Evolutionary conservation across 192 early-diverging fungal genomes (phyloP).

Genomic region (Obelidium mucronatum): DNA sequence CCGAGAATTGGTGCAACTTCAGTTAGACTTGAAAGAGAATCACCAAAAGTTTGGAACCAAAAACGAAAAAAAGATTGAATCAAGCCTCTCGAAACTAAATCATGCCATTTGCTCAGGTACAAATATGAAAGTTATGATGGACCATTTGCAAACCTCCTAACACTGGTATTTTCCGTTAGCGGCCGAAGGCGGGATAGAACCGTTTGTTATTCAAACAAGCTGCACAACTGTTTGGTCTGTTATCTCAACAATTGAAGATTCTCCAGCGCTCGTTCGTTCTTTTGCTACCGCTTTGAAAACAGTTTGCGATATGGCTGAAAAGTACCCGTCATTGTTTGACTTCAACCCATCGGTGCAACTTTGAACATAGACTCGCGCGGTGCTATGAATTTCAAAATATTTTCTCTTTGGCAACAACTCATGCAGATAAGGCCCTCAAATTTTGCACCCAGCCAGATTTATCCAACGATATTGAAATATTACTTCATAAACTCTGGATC

Average conservation of each 20-base stretch:
- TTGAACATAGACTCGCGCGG: constrained; percentile 33
- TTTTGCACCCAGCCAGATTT: constrained; percentile 3
- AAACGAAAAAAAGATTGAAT: neutral
- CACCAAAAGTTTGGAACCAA: neutral
- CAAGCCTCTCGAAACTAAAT: constrained; percentile 1
- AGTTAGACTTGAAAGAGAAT: constrained; percentile 14
- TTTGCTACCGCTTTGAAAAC: constrained; percentile 10
- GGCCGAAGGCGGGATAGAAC: neutral
- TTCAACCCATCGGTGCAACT: neutral
- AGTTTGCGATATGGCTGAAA: constrained; percentile 21
- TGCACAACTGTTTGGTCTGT: constrained; percentile 14
- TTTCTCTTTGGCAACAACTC: constrained; percentile 30
- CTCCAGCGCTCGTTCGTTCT: neutral
- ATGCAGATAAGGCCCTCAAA: constrained; percentile 38
- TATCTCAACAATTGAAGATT: neutral
- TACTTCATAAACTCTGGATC: constrained; percentile 38
- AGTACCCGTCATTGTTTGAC: constrained; percentile 5
- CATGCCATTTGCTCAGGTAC: constrained; percentile 12
- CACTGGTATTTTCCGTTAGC: neutral
- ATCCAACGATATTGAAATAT: constrained; percentile 36
- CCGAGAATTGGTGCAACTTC: constrained; percentile 15
- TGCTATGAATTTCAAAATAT: constrained; percentile 40
- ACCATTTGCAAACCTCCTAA: too few relatives aligned
- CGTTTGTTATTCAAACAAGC: neutral
- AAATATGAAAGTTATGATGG: neutral